phyloP scores from a whole-genome alignment of 441 rosid species.

The Adansonia rubrostipa region DNA sequence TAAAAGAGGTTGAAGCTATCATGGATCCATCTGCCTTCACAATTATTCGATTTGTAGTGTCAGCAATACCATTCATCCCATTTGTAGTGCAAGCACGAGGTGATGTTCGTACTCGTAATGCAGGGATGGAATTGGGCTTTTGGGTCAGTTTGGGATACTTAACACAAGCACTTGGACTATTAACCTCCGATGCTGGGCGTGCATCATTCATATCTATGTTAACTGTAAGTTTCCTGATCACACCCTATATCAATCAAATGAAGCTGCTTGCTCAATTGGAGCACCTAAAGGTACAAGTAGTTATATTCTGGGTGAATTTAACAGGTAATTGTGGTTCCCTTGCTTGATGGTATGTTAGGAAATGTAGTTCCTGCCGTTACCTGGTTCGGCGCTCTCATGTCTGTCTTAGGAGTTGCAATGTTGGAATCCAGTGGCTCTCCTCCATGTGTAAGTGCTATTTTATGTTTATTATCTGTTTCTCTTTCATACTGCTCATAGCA shows the following conservation, averaged over 20 bases:
- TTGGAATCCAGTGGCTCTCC: conserved; percentile 70
- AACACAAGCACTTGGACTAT: conserved; percentile 58
- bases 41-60: conserved; percentile 50
- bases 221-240: conserved; percentile 49
- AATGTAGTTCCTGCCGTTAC: conserved; percentile 55
- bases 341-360: conserved; percentile 76
- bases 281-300: conserved; percentile 30
- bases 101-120: conserved; percentile 49
- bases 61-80: conserved; percentile 57
- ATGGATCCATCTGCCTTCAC: conserved; percentile 57
- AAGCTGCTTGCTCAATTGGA: conserved; percentile 16
- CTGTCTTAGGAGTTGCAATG: conserved; percentile 58
- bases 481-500: not conserved
- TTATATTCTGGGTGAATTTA: conserved; percentile 29
- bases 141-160: conserved; percentile 69
- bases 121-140: conserved; percentile 70
- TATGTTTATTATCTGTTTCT: conserved; percentile 11
- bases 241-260: not conserved
- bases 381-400: conserved; percentile 64
- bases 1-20: conserved; percentile 61
- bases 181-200: conserved; percentile 69
- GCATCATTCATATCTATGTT: conserved; percentile 62
- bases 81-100: conserved; percentile 41
- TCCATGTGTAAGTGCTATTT: conserved; percentile 47
- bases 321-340: conserved; percentile 69